Percentiles rank a stretch among this genome's conserved stretches.
phyloP scores from a whole-genome alignment of 805 yeast species.

The Hagleromyces aurorensis region DNA sequence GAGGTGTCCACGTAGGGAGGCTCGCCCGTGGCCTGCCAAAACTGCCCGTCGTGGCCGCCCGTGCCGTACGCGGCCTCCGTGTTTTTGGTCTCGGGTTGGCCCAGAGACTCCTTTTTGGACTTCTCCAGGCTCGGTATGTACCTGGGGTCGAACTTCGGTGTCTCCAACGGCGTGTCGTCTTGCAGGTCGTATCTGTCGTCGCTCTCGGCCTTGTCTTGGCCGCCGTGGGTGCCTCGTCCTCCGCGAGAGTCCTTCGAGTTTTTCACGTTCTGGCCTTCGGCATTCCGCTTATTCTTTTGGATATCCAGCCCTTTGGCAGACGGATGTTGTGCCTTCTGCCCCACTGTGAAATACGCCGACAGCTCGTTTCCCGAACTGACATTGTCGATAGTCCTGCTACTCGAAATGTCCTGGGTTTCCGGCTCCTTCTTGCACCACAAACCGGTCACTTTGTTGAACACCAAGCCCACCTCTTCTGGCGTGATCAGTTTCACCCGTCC shows the following conservation, averaged over 20 bases:
- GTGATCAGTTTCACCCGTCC: slow-evolving; percentile 14
- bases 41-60: neutral
- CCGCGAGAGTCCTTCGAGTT: neutral
- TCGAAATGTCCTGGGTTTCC: slow-evolving; percentile 14
- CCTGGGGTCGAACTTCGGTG: slow-evolving; percentile 20
- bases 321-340: too few species aligned
- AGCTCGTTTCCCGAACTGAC: slow-evolving; percentile 7
- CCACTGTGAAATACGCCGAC: too few species aligned
- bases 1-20: slow-evolving; percentile 19
- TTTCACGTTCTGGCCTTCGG: too few species aligned
- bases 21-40: slow-evolving; percentile 7
- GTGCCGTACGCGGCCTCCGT: neutral
- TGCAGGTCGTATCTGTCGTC: slow-evolving; percentile 3
- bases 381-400: slow-evolving; percentile 18
- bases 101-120: slow-evolving; percentile 1
- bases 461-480: slow-evolving; percentile 24
- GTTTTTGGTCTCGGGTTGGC: too few species aligned
- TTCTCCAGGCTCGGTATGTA: slow-evolving; percentile 6
- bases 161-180: slow-evolving; percentile 24
- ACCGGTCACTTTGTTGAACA: slow-evolving; percentile 20
- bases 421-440: slow-evolving; percentile 22
- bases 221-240: slow-evolving; percentile 1
- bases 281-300: too few species aligned
- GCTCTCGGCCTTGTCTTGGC: slow-evolving; percentile 1
- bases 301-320: too few species aligned